phyloP scores from a whole-genome alignment of 23 red algal species.

The Cyanidioschyzon merolae region DNA sequence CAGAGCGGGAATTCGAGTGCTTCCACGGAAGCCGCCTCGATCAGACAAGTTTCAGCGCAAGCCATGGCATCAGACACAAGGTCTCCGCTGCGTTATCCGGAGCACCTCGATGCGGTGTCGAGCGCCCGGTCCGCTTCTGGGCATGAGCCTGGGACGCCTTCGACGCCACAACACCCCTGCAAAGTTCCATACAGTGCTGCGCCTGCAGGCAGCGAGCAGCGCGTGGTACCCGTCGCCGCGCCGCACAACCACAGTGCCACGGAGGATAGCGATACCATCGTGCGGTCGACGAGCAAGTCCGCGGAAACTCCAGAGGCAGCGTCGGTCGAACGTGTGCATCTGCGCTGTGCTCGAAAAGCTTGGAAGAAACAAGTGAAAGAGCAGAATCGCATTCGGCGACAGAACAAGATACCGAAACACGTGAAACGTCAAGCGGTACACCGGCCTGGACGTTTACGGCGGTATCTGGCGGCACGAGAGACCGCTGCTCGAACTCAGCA shows the following conservation, averaged over 20 bases:
- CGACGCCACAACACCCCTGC: too few relatives aligned
- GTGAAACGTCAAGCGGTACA: conserved; percentile 76
- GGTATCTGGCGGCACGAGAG: background rate
- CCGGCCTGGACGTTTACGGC: conserved; percentile 17
- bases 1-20: too few relatives aligned
- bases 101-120: background rate
- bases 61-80: too few relatives aligned
- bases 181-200: too few relatives aligned
- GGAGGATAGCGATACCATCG: background rate
- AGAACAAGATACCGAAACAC: conserved; percentile 82
- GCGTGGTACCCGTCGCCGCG: background rate
- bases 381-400: conserved; percentile 36
- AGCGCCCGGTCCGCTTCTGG: background rate
- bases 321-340: conserved; percentile 4
- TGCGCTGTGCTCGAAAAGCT: conserved; percentile 35
- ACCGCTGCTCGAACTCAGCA: too few relatives aligned
- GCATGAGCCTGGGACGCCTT: too few relatives aligned
- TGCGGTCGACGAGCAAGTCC: too few relatives aligned
- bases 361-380: conserved; percentile 81
- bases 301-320: background rate
- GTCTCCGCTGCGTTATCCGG: too few relatives aligned
- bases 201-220: background rate
- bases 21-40: too few relatives aligned
- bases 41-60: too few relatives aligned
- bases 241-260: background rate